Evolutionary conservation across 2,329 filamentous ascomycete species (phyloP).

Genomic region (Aspergillus transmontanensis): DNA sequence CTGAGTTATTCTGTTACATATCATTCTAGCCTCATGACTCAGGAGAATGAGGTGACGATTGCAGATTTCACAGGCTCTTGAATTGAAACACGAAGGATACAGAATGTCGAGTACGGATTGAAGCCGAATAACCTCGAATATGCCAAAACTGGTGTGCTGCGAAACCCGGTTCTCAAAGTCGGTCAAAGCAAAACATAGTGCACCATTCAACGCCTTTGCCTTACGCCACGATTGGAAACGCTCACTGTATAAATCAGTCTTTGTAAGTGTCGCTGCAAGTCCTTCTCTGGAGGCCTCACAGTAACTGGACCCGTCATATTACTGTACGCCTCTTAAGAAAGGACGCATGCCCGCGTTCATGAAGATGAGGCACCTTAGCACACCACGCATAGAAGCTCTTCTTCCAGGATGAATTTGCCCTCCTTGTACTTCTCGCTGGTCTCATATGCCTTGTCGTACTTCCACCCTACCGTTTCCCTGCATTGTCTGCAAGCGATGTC

Average conservation of each 20-base stretch:
- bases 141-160: constrained; percentile 2
- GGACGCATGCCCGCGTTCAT: not conserved
- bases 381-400: constrained; percentile 83
- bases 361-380: constrained; percentile 43
- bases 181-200: constrained; percentile 9
- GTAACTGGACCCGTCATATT: constrained; percentile 1
- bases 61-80: not conserved
- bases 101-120: not conserved
- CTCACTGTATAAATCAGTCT: constrained; percentile 21
- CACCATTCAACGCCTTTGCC: constrained; percentile 23
- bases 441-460: constrained; percentile 98
- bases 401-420: constrained; percentile 95
- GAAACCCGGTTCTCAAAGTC: constrained; percentile 5
- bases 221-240: constrained; percentile 20
- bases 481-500: constrained; percentile 92
- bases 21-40: constrained; percentile 8
- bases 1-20: not conserved
- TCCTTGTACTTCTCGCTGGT: constrained; percentile 95
- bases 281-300: constrained; percentile 10
- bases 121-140: not conserved
- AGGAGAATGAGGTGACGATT: not conserved
- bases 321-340: not conserved
- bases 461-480: constrained; percentile 93
- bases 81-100: not conserved
- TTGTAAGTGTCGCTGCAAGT: constrained; percentile 12